Evolutionary conservation across 2,329 filamentous ascomycete genomes (phyloP).

Genomic region (Colletotrichum somersetense): DNA sequence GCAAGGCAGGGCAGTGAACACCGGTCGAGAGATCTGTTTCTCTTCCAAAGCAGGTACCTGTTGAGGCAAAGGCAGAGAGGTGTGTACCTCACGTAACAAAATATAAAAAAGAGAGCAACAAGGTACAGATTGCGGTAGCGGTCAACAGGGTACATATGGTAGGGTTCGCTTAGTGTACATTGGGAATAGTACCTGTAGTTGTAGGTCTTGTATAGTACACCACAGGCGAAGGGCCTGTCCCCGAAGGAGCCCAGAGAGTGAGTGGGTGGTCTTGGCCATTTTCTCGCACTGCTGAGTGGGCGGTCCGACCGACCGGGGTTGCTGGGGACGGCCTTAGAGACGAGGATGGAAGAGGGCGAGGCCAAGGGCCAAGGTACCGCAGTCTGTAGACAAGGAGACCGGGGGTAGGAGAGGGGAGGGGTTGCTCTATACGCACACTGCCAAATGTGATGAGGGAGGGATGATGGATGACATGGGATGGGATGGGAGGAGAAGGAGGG

Average conservation of each 20-base stretch:
- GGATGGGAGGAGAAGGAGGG: constrained; percentile 1
- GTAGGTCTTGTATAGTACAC: too few species aligned
- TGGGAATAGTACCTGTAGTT: constrained; percentile 27
- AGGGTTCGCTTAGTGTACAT: constrained; percentile 38
- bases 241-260: constrained; percentile 34
- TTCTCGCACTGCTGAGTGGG: constrained; percentile 32
- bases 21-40: background rate
- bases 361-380: constrained; percentile 18
- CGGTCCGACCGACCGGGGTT: constrained; percentile 36
- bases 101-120: background rate
- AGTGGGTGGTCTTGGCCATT: constrained; percentile 35
- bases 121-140: constrained; percentile 2
- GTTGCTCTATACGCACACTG: background rate
- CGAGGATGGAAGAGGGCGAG: constrained; percentile 8
- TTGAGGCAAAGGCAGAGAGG: background rate
- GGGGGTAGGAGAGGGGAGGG: background rate
- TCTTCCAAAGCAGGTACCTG: background rate
- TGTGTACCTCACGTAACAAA: background rate
- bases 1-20: background rate
- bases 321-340: constrained; percentile 3
- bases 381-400: constrained; percentile 1
- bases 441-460: constrained; percentile 13
- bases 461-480: constrained; percentile 24
- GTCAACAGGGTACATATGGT: constrained; percentile 20
- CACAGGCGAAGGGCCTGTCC: constrained; percentile 28